Percentiles rank a stretch among this genome's conserved stretches.
These are phyloP conservation scores for Rhodofomes roseus DNA, from an alignment of 1,284 basidiomycete species.

Conservation along the genomic window DNA sequence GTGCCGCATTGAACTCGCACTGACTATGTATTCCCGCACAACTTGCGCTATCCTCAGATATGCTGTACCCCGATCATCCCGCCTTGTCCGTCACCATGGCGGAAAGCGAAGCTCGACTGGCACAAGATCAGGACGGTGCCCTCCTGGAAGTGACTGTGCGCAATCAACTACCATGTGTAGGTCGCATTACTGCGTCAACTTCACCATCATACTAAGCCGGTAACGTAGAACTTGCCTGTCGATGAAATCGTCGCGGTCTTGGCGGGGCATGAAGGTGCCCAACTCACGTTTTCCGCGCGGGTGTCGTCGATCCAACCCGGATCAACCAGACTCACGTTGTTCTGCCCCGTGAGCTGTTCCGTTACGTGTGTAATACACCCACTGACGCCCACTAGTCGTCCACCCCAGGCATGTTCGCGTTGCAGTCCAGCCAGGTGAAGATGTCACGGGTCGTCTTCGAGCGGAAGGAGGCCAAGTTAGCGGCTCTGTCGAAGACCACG, in stretches of 20 bases:
- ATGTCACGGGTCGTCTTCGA: constrained; percentile 56
- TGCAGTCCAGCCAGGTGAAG: constrained; percentile 58
- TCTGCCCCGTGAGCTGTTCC: constrained; percentile 60
- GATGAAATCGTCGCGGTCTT: constrained; percentile 50
- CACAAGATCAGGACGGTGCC: constrained; percentile 61
- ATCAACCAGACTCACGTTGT: constrained; percentile 49
- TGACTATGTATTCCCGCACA: background rate
- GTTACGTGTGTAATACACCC: background rate
- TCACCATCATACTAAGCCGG: constrained; percentile 8
- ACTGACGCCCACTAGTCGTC: constrained; percentile 46
- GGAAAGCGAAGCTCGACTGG: constrained; percentile 39
- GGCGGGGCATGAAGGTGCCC: constrained; percentile 54
- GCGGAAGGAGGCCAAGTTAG: constrained; percentile 41
- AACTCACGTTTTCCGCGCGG: constrained; percentile 43
- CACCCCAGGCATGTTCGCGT: constrained; percentile 54
- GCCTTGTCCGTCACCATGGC: constrained; percentile 50
- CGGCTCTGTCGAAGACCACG: constrained; percentile 22
- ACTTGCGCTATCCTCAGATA: constrained; percentile 39
- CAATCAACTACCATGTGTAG: constrained; percentile 73
- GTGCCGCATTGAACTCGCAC: background rate
- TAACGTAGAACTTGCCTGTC: constrained; percentile 41
- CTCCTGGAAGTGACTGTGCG: constrained; percentile 51
- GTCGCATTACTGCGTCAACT: constrained; percentile 20
- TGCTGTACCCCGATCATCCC: constrained; percentile 65
- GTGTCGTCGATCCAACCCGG: constrained; percentile 47